Base-by-base conservation (phyloP, 805 yeast species). In the Teunomyces panamensis region DNA sequence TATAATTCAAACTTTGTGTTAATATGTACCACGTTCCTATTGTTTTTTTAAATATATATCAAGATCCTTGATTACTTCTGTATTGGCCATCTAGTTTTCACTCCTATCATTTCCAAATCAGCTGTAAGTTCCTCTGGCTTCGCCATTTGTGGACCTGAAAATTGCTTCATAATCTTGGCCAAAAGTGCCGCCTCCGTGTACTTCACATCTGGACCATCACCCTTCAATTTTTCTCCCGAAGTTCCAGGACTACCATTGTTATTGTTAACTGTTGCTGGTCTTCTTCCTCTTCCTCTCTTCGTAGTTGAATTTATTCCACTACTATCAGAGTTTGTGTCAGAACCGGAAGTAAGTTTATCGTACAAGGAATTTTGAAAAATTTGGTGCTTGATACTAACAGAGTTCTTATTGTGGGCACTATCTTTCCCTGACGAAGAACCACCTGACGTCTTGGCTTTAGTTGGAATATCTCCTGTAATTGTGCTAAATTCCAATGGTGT, bases 131-230 rank as follows among this genome's bases (percentile, higher is more conserved):
- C 74, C 11, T 70, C 71, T 3, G 54, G 51, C 29, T 50, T 63
- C 3, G 65, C 71, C 6, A 67, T 54, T 27, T 64, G 68, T 4
- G 77, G 77, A 2, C 76, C 76, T 11, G 52, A 55, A 45, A 69
- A 73, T 45, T 70, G 74, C 53, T 73, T 73, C 71, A 68, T 66
- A 45, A 73, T 72, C 54, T 68, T 69, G 5, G 76, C 74, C 43
- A 72, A 59, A 28, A 73, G 56, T 11, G 62, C 63, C 0, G 74
- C 63, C 48, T 73, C 78, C 2, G 71, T 60, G 50, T 58, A 58
- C 49, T 60, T 51, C 30, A 53, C 55, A 11, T 53, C 59, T 2
- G 49, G 46, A 8, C 48, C 45, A 13, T 52, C 59, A 1, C 42
- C 49, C 43, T 46, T 43, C 11, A 39, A n/a, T 14, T 47, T 49